Evolutionary conservation across 2,329 filamentous ascomycete species (phyloP).

Genomic region (Colletotrichum ledebouriae): DNA sequence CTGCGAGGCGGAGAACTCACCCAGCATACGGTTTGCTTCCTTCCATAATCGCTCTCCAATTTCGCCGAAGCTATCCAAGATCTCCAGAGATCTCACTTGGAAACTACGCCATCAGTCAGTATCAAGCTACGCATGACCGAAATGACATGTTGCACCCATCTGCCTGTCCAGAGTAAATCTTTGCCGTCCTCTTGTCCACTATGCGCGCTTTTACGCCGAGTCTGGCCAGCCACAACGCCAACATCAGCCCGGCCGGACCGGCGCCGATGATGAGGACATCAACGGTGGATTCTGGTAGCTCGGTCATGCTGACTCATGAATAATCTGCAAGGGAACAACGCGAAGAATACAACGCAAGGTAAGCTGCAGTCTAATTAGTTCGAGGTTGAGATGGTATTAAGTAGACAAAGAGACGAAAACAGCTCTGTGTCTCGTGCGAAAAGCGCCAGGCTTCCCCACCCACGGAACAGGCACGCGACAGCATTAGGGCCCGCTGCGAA

Average conservation of each 20-base stretch:
- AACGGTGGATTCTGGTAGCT: constrained; percentile 28
- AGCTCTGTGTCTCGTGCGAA: background rate
- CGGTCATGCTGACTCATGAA: constrained; percentile 13
- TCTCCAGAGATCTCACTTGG: constrained; percentile 63
- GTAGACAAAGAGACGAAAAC: background rate
- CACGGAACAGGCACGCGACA: background rate
- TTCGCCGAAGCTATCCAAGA: constrained; percentile 76
- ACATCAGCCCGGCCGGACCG: constrained; percentile 57
- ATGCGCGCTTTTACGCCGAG: constrained; percentile 58
- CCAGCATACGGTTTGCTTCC: constrained; percentile 77
- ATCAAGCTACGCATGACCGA: background rate
- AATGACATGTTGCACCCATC: constrained; percentile 67
- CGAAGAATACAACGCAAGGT: background rate
- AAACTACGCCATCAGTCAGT: constrained; percentile 16
- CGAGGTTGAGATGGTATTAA: background rate
- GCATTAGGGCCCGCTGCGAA: constrained; percentile 7
- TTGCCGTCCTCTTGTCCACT: constrained; percentile 58
- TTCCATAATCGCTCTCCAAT: constrained; percentile 74
- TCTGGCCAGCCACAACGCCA: constrained; percentile 58
- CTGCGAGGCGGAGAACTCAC: constrained; percentile 52
- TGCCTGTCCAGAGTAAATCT: constrained; percentile 59
- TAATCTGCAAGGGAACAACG: background rate
- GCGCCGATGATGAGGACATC: constrained; percentile 42
- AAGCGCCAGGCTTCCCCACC: background rate
- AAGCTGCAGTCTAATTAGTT: background rate